Percentiles rank a stretch among this genome's conserved stretches.
Conservation (phyloP, 2,329 filamentous ascomycete species). For the Penicillium sp. region DNA sequence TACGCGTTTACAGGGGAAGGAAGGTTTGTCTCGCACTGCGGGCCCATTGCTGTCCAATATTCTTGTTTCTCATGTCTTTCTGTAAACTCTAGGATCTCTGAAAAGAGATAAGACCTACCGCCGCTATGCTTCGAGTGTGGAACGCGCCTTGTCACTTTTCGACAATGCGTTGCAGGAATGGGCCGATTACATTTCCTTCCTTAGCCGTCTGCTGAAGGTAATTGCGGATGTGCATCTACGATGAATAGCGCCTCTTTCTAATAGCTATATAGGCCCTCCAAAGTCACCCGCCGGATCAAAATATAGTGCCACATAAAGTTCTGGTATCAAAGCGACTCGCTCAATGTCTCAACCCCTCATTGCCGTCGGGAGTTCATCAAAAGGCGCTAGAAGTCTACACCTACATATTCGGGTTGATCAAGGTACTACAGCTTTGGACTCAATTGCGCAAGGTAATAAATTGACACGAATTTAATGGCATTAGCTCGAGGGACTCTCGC, state of each 20-base stretch:
- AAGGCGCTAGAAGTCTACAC: conserved; percentile 92
- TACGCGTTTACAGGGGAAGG: conserved; percentile 70
- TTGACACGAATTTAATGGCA: conserved; percentile 12
- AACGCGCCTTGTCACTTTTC: conserved; percentile 81
- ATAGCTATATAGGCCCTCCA: conserved; percentile 64
- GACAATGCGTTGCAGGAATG: conserved; percentile 94
- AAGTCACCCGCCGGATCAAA: conserved; percentile 66
- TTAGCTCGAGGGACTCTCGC: conserved; percentile 65
- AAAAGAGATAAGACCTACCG: conserved; percentile 65
- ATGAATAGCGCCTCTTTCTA: neutral
- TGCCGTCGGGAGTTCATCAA: conserved; percentile 95
- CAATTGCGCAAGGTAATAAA: neutral
- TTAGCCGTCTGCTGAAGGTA: conserved; percentile 85
- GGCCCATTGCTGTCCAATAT: neutral
- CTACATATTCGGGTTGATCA: conserved; percentile 81
- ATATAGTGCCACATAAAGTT: conserved; percentile 72
- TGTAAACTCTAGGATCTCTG: conserved; percentile 25
- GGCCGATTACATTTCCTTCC: conserved; percentile 98
- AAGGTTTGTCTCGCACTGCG: conserved; percentile 52
- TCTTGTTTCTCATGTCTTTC: conserved; percentile 2
- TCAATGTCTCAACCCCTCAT: conserved; percentile 86
- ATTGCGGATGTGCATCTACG: conserved; percentile 7
- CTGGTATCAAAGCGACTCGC: conserved; percentile 83
- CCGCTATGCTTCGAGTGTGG: conserved; percentile 82
- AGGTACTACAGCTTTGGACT: conserved; percentile 43